Base-by-base conservation (phyloP, 1,139 yeast species). In the Hansenula anomala region DNA sequence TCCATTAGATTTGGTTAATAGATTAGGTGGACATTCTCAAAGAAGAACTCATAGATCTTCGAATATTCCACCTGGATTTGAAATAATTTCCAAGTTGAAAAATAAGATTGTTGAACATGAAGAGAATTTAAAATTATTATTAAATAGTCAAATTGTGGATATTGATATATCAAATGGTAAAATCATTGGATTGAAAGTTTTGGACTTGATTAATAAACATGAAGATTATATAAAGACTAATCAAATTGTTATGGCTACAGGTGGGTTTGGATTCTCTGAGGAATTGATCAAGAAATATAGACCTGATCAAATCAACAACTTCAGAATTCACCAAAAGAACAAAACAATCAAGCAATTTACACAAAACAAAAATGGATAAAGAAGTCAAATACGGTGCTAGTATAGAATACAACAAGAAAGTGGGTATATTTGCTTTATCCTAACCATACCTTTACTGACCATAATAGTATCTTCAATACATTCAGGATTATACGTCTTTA, bases 51-150 rank as follows among this genome's bases (percentile, higher is more conserved):
- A 84, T 55, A 69, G 92, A 48, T 64, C 69, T 1, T 53, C 61
- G 6, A 78, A 75, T 71, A 71, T 61, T 66, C 86, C 55, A 66
- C 90, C 94, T 3, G 94, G 95, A 0, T 80, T 79, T 75, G 88
- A 87, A 30, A 82, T 85, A 40, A 78, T 89, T 10, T 77, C 79
- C 47, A 71, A 75, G 24, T 61, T 85, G 39, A 66, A 79, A 45
- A n/a, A n/a, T n/a, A 78, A 76, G 44, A 68, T 68, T 26, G 61
- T 81, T 37, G 80, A 80, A 45, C 70, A 77, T 8, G 71, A 69
- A 33, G 53, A 67, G 4, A 59, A 81, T 28, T 76, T 80, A 10
- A 60, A 61, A 35, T 69, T 83, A 35, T 58, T 70, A 43, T 69
- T 78, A 43, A 73, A 77, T 39, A 62, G 77, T 19, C 81, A 78